Base-by-base conservation (phyloP, 176 grass and related monocot species). In the Musa schizocarpa region DNA sequence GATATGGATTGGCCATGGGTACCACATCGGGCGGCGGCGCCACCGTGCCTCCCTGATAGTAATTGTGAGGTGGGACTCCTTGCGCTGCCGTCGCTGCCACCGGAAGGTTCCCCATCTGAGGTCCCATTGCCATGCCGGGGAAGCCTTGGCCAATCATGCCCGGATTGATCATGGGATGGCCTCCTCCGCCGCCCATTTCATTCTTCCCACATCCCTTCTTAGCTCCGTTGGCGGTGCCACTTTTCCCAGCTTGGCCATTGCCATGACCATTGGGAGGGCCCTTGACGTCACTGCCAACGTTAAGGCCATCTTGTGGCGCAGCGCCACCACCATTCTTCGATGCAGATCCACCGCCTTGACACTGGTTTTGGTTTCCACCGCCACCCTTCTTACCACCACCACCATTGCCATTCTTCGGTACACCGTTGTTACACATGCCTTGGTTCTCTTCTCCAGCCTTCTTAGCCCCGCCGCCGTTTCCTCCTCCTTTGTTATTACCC, bases 71-170 rank as follows among this genome's bases (percentile, higher is more conserved):
- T 22, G 82, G 62, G 21, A 50, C 83, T 12, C 75, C 71, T 1
- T 88, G 83, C 0, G 65, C 78, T 11, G 85, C 82, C 0, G 79
- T 81, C 8, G 56, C 55, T n/a, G 57, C 57, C 16, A 19, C 17
- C 48, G 57, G 75, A 52, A 77, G 52, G 52, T 77, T 77, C 48
- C 48, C 58, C 75, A 77, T 65, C 43, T 86, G 84, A 0, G 70
- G 81, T 54, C 75, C 78, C 83, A 88, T 80, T 10, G 79, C 79
- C 84, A 81, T 80, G 72, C 64, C 34, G 29, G 64, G 71, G 55
- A 85, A 78, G 16, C 76, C 76, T 25, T 82, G 83, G 29, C 92
- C 89, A 72, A 85, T 80, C 77, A 81, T 89, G 72, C 71, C 80
- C n/a, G 59, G 59, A 51, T 65, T 64, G 34, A 50, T 24, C 69